phyloP scores from a whole-genome alignment of 2,329 filamentous ascomycete species.

The Penicillium sp. region DNA sequence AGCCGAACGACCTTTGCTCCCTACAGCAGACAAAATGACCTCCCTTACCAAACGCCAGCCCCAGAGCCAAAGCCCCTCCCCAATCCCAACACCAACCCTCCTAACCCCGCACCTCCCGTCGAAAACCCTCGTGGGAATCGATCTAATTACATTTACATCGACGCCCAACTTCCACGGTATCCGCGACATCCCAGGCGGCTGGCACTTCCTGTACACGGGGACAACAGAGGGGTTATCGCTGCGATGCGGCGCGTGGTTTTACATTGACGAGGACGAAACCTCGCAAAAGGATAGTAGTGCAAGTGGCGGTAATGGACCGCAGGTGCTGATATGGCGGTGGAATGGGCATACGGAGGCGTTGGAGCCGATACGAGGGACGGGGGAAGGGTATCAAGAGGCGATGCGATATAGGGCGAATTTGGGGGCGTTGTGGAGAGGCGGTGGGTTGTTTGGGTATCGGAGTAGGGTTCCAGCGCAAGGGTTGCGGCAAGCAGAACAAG shows the following conservation, averaged over 20 bases:
- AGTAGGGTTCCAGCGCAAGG: constrained; percentile 35
- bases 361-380: constrained; percentile 37
- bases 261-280: constrained; percentile 46
- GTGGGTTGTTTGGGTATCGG: constrained; percentile 48
- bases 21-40: neutral
- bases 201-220: constrained; percentile 67
- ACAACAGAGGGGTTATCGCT: constrained; percentile 63
- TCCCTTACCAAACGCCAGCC: neutral
- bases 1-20: neutral
- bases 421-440: constrained; percentile 60
- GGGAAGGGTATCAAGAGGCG: constrained; percentile 49
- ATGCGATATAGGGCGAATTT: constrained; percentile 61
- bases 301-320: constrained; percentile 25
- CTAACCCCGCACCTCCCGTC: constrained; percentile 52
- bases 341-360: constrained; percentile 43
- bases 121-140: constrained; percentile 56
- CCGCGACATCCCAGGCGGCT: constrained; percentile 61
- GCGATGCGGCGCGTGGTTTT: constrained; percentile 67
- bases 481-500: constrained; percentile 21
- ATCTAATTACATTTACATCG: constrained; percentile 65
- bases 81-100: constrained; percentile 41
- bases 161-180: constrained; percentile 66
- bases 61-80: neutral
- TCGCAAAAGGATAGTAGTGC: neutral
- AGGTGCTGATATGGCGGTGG: constrained; percentile 64